Evolutionary conservation across 176 grass and related monocot species (phyloP), one percentile per base, ranked within the genome.

Genomic region (Saccharum spontaneum): DNA sequence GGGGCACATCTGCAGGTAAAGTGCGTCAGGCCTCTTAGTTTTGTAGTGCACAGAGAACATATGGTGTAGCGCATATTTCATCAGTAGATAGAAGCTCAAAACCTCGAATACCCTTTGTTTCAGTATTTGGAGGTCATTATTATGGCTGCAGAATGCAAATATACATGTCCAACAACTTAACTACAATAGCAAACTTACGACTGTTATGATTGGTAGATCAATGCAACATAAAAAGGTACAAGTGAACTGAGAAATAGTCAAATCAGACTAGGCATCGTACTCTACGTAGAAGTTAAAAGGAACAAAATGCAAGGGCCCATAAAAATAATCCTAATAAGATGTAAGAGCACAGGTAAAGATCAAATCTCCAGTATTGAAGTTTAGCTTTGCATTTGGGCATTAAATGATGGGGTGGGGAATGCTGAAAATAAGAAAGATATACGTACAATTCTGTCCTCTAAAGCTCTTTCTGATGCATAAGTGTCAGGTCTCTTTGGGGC

Each of bases 361-460:
- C 10, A n/a, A 60, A 80, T 24, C 37, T 73, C 24, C 39, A 61
- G 6, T 67, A 38, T 52, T 46, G 50, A 0, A 44, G 8, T 78
- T 38, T 82, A 40, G 38, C 17, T 33, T 76, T 54, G 9, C 33
- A 65, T 70, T 72, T 61, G n/a, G 65, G 43, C 20, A 38, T 70
- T 44, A 16, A 66, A 83, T 73, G 79, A 2, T 43, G 0, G 30
- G 22, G 4, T 43, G 0, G 30, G 22, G 49, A 6, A 80, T 9
- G 0, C 69, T 64, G 14, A 39, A 69, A 59, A 71, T 30, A 81
- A 18, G 48, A 36, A 80, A 52, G 69, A 54, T 24, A 83, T 82
- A 88, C 82, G 1, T 89, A 97, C 94, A 67, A 85, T 26, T 79
- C 79, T 97, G 59, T 91, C 90, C 67, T 97, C 92, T 70, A 73